These are phyloP conservation scores for Boletus subparvulus DNA, from an alignment of 768 basidiomycete species.

Conservation along the genomic window DNA sequence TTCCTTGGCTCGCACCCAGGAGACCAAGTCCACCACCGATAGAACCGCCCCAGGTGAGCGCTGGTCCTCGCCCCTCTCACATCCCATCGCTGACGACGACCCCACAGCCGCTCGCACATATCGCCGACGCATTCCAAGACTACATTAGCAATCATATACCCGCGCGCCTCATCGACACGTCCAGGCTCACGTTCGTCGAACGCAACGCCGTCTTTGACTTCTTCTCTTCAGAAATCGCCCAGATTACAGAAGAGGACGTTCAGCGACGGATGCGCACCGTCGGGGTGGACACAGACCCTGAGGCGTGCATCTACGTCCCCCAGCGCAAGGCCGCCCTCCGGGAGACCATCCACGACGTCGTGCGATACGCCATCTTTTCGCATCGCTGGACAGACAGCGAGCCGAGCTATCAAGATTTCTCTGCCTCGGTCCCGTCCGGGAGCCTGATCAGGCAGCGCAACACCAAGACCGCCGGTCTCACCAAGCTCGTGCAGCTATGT, in stretches of 20 bases:
- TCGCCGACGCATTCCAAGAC: conserved; percentile 14
- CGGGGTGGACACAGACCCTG: conserved; percentile 3
- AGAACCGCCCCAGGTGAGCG: conserved; percentile 2
- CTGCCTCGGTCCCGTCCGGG: neutral
- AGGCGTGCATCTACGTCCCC: conserved; percentile 15
- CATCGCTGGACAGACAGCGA: conserved; percentile 26
- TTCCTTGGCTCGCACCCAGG: conserved; percentile 6
- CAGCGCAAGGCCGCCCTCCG: conserved; percentile 12
- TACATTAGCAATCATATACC: conserved; percentile 30
- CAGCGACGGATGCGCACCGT: neutral
- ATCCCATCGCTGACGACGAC: neutral
- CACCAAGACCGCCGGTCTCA: conserved; percentile 1
- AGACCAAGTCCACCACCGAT: neutral
- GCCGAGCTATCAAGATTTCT: conserved; percentile 23
- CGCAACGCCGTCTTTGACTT: conserved; percentile 18
- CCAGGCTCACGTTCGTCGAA: conserved; percentile 22
- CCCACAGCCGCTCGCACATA: neutral
- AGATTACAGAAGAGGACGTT: conserved; percentile 19
- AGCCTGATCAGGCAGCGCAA: conserved; percentile 1
- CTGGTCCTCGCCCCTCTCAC: neutral
- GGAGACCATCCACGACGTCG: conserved; percentile 18
- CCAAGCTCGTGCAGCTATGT: conserved; percentile 23
- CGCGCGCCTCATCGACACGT: conserved; percentile 24
- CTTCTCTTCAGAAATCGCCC: conserved; percentile 18
- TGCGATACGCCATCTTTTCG: conserved; percentile 26